Evolutionary conservation across 2,329 filamentous ascomycete genomes (phyloP), one percentile per base, ranked within the genome.

Genomic region (Sarocladium kiliense): DNA sequence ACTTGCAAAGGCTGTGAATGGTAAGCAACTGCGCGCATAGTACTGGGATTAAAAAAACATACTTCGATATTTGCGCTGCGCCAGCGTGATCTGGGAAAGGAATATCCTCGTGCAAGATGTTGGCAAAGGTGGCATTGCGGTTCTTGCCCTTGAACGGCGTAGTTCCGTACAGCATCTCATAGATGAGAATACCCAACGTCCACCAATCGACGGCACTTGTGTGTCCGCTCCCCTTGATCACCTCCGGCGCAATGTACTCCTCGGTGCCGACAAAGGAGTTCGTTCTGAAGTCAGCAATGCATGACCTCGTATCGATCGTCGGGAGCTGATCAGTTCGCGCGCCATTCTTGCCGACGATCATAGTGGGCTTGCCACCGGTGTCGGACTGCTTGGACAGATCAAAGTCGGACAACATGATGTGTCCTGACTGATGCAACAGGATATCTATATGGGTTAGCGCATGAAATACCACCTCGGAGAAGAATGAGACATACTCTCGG

Each of bases 121-220:
- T 99, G 58, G 92, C 93, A 75, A 99, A 99, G 0, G 94, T 99
- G 14, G 92, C 91, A 65, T 97, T 99, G 37, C 94, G 85, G 72
- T 97, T 99, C 82, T 99, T 97, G 63, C 94, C 94, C 77, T 99
- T 99, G 81, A 99, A 99, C 1, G 94, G 94, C 0, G 94, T 99
- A 0, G 93, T 99, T 55, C 94, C 94, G 74, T 93, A 99, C 34
- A 99, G 79, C 94, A 99, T 99, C 73, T 99, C 94, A 70, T 97
- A 99, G 56, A 99, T 91, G 66, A 99, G 74, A 62, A 99, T 97
- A 19, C 94, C 94, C 54, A 99, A 74, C 0, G 94, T 99, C 94
- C 94, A 99, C 94, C 94, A 99, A 71, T 99, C 94, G 14, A 99
- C 94, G 14, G 94, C 94, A 68, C 93, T 97, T 7, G 94, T 99